These are phyloP conservation scores for Silybum marianum DNA, from an alignment of 129 eudicot species.

Conservation along the genomic window DNA sequence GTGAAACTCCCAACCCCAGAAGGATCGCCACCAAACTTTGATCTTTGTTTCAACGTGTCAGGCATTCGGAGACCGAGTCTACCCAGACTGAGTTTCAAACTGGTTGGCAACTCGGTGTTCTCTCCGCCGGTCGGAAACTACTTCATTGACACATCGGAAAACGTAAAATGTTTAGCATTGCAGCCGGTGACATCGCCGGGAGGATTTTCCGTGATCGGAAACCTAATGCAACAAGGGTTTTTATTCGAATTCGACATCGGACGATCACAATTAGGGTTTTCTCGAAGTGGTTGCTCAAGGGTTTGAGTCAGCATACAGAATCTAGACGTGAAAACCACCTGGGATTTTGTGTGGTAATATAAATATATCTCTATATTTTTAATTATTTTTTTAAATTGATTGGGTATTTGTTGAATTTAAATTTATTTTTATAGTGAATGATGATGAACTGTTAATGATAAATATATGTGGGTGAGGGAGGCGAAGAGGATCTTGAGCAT, in stretches of 20 bases:
- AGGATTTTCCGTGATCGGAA: conserved; percentile 64
- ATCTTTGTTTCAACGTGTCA: conserved; percentile 65
- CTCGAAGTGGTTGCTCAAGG: conserved; percentile 55
- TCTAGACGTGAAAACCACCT: not conserved
- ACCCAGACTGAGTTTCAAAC: conserved; percentile 67
- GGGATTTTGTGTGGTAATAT: conserved; percentile 32
- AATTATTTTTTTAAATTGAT: conserved; percentile 22
- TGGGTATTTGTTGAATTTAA: conserved; percentile 6
- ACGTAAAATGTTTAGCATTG: conserved; percentile 65
- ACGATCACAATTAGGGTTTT: conserved; percentile 54
- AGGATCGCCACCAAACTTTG: conserved; percentile 44
- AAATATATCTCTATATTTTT: not conserved
- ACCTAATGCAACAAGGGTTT: conserved; percentile 77
- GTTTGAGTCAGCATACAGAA: conserved; percentile 16
- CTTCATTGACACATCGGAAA: conserved; percentile 60
- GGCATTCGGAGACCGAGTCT: conserved; percentile 33
- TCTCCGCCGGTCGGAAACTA: conserved; percentile 60
- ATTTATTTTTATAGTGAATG: conserved; percentile 13
- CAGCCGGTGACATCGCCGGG: conserved; percentile 46
- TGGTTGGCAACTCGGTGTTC: conserved; percentile 56
- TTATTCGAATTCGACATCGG: conserved; percentile 68
- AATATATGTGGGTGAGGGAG: not conserved
- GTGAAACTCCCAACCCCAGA: conserved; percentile 51
- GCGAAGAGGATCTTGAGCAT: conserved; percentile 31
- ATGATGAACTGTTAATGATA: conserved; percentile 13